Percentiles rank a stretch among this genome's conserved stretches.
Evolutionary conservation across 768 basidiomycete species (phyloP).

Genomic region (Russula foetens): DNA sequence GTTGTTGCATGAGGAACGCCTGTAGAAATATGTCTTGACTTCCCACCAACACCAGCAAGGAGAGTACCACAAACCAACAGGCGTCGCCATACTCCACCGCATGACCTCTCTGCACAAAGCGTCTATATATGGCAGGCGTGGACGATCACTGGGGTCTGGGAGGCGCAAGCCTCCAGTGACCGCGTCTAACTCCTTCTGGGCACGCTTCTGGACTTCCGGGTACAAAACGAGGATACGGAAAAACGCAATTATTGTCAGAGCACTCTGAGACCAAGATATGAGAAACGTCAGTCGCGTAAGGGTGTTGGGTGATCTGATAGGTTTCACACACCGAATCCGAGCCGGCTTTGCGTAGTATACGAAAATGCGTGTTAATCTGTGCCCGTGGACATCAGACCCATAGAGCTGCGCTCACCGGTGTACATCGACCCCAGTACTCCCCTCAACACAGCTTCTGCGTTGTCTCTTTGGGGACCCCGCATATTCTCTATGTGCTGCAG

Average conservation of each 20-base stretch:
- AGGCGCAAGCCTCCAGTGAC: conserved; percentile 45
- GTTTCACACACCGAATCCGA: not conserved
- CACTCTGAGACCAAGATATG: conserved; percentile 9
- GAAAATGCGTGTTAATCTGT: not conserved
- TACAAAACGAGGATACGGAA: conserved; percentile 21
- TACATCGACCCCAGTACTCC: conserved; percentile 9
- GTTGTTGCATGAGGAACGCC: conserved; percentile 49
- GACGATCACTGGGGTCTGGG: conserved; percentile 46
- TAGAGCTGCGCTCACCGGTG: not conserved
- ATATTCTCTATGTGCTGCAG: conserved; percentile 1
- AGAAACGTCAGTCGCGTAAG: not conserved
- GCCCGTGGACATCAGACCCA: not conserved
- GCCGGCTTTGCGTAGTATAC: not conserved
- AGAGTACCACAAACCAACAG: conserved; percentile 32
- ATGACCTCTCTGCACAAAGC: conserved; percentile 42
- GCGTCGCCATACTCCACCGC: conserved; percentile 47
- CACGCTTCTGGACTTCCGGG: conserved; percentile 30
- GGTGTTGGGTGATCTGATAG: not conserved
- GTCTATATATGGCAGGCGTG: conserved; percentile 44
- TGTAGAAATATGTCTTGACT: conserved; percentile 19
- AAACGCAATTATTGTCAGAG: conserved; percentile 24
- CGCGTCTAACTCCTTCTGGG: conserved; percentile 52
- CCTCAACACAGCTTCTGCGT: not conserved
- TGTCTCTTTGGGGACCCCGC: not conserved
- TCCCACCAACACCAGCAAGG: not conserved